Evolutionary conservation across 148 eudicot genomes (phyloP).

Genomic region (Salicornia ramosissima): DNA sequence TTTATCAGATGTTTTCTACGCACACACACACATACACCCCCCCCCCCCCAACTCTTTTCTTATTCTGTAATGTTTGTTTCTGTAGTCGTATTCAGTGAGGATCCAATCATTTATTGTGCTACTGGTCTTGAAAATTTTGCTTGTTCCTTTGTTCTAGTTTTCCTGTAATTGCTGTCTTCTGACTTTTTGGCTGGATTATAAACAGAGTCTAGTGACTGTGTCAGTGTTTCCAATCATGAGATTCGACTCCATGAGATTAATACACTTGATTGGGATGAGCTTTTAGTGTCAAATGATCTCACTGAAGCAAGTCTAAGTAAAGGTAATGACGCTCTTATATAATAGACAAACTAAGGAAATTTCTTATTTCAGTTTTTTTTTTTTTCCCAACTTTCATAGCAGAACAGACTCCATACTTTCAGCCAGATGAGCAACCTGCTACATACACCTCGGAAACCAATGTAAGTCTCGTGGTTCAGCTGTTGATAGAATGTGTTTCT

Average conservation of each 20-base stretch:
- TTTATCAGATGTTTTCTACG: neutral
- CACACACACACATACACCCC: too few relatives aligned
- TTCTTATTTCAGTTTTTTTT: conserved; percentile 3
- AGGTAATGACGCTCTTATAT: conserved; percentile 38
- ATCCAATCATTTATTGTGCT: neutral
- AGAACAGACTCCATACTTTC: conserved; percentile 39
- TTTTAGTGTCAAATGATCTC: conserved; percentile 60
- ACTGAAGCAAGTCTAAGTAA: conserved; percentile 33
- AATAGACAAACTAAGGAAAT: neutral
- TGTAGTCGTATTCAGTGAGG: neutral
- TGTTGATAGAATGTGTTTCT: neutral
- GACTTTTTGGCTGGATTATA: conserved; percentile 8
- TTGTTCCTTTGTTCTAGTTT: neutral
- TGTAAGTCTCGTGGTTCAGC: conserved; percentile 44
- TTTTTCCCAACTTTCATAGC: conserved; percentile 13
- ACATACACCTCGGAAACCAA: conserved; percentile 32
- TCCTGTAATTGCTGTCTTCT: conserved; percentile 8
- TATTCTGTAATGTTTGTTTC: neutral
- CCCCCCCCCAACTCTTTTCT: neutral
- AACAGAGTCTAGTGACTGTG: conserved; percentile 44
- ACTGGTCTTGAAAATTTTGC: neutral
- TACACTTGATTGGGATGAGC: conserved; percentile 97
- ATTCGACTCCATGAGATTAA: conserved; percentile 82
- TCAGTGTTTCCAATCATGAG: conserved; percentile 48
- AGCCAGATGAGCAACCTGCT: conserved; percentile 38